A percentile compares a stretch with the other conserved stretches of the same genome.
phyloP scores from a whole-genome alignment of 768 basidiomycete genomes.

The Tephrocybe sp. region DNA sequence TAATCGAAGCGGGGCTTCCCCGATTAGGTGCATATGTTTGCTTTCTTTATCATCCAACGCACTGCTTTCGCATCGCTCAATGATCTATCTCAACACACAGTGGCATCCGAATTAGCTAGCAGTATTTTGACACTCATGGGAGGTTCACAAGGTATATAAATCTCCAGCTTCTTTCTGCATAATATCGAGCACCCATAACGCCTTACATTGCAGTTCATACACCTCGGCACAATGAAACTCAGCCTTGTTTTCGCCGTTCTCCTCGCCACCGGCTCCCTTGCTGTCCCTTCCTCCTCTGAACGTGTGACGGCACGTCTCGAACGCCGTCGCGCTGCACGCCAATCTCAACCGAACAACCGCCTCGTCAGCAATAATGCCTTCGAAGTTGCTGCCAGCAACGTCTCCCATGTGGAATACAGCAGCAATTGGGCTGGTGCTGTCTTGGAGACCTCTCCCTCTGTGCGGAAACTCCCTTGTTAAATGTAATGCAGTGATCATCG shows the following conservation, averaged over 20 bases:
- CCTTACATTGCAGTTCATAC: too few relatives aligned
- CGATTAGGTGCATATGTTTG: too few relatives aligned
- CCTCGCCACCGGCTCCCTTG: conserved; percentile 1
- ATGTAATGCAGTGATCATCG: neutral
- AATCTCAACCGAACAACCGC: conserved; percentile 4
- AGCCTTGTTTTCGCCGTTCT: conserved; percentile 1
- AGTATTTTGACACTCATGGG: neutral
- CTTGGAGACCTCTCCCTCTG: conserved; percentile 20
- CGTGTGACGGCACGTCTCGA: conserved; percentile 6
- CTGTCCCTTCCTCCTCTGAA: conserved; percentile 3
- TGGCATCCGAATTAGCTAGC: too few relatives aligned
- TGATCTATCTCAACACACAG: too few relatives aligned
- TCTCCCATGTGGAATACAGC: conserved; percentile 31
- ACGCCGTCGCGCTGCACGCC: neutral
- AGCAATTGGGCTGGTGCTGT: conserved; percentile 37
- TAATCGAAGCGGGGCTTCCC: too few relatives aligned
- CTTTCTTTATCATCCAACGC: too few relatives aligned
- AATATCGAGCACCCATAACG: too few relatives aligned
- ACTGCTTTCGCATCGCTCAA: too few relatives aligned
- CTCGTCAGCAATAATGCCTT: neutral
- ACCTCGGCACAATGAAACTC: neutral
- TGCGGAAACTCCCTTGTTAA: conserved; percentile 3
- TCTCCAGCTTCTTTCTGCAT: neutral
- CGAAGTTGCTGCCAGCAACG: neutral
- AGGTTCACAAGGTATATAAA: neutral